Percentiles rank a stretch among this genome's conserved stretches.
phyloP scores from a whole-genome alignment of 2,329 filamentous ascomycete species.

The Scedosporium boydii region DNA sequence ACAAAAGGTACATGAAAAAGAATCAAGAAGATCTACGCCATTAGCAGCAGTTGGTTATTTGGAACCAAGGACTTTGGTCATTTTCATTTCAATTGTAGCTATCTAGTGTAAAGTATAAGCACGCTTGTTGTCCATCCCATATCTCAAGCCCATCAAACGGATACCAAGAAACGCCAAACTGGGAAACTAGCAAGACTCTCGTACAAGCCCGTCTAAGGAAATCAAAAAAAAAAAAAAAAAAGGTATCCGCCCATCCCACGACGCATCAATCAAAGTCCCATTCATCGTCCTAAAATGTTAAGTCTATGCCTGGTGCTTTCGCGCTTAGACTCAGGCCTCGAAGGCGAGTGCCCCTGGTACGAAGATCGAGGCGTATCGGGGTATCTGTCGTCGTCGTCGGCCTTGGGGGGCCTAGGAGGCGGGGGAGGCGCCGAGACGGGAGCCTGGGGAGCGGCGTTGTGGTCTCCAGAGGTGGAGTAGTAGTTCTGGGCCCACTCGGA shows the following conservation, averaged over 20 bases:
- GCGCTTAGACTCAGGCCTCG: not conserved
- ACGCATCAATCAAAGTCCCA: no score
- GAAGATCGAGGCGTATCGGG: not conserved
- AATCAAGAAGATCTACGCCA: not conserved
- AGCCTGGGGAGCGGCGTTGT: not conserved
- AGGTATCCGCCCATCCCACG: no score
- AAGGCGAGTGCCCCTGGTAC: not conserved
- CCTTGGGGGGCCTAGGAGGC: slow-evolving; percentile 5
- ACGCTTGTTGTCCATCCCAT: not conserved
- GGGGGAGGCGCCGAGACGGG: slow-evolving; percentile 3
- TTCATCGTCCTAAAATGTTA: not conserved
- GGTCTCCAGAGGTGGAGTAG: not conserved
- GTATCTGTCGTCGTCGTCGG: not conserved
- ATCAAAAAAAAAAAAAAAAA: not conserved
- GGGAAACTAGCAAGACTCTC: no score
- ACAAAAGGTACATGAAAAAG: not conserved
- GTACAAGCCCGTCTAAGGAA: not conserved
- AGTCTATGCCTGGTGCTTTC: slow-evolving; percentile 1
- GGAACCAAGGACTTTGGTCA: not conserved
- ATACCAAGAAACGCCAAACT: no score
- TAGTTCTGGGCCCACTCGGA: slow-evolving; percentile 4
- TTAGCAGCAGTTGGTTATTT: not conserved
- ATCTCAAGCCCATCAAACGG: no score
- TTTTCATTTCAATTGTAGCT: not conserved
- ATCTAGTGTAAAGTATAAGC: not conserved